Conservation (phyloP, 352 stramenopile genomes). For the Pythium dissimile region DNA sequence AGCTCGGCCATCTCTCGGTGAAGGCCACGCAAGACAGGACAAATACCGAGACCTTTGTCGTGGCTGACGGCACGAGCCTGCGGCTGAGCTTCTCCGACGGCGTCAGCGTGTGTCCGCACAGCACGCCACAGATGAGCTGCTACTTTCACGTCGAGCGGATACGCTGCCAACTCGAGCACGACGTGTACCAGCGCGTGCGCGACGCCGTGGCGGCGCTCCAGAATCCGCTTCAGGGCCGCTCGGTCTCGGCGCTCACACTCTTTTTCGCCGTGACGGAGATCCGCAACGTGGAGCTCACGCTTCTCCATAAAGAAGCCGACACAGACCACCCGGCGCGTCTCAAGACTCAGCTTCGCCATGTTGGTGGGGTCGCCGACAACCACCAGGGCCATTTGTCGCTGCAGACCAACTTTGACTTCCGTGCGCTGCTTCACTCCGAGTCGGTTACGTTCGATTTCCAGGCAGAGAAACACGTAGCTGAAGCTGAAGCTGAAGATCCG, state of each 20-base stretch:
- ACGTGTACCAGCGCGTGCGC: conserved; percentile 18
- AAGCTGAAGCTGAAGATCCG: too few species aligned
- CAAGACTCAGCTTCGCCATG: conserved; percentile 55
- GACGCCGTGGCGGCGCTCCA: background rate
- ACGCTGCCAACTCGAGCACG: conserved; percentile 40
- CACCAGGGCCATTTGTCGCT: conserved; percentile 41
- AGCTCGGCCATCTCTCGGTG: conserved; percentile 32
- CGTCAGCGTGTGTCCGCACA: conserved; percentile 32
- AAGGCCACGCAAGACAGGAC: conserved; percentile 9
- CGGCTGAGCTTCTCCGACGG: conserved; percentile 57
- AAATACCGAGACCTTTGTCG: conserved; percentile 29
- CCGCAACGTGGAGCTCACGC: conserved; percentile 47
- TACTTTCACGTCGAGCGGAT: conserved; percentile 40
- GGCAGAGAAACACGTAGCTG: background rate
- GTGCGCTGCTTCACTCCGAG: conserved; percentile 37
- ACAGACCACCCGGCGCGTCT: conserved; percentile 1
- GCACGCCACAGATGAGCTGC: conserved; percentile 44
- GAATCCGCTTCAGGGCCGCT: background rate
- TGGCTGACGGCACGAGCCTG: conserved; percentile 33
- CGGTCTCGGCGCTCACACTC: conserved; percentile 17
- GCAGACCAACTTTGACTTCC: conserved; percentile 59
- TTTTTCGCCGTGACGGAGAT: conserved; percentile 58
- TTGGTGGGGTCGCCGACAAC: conserved; percentile 57
- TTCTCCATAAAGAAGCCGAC: conserved; percentile 29
- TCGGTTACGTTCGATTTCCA: conserved; percentile 19